Base-by-base conservation (phyloP, 1,284 basidiomycete species). In the Malassezia pachydermatis region DNA sequence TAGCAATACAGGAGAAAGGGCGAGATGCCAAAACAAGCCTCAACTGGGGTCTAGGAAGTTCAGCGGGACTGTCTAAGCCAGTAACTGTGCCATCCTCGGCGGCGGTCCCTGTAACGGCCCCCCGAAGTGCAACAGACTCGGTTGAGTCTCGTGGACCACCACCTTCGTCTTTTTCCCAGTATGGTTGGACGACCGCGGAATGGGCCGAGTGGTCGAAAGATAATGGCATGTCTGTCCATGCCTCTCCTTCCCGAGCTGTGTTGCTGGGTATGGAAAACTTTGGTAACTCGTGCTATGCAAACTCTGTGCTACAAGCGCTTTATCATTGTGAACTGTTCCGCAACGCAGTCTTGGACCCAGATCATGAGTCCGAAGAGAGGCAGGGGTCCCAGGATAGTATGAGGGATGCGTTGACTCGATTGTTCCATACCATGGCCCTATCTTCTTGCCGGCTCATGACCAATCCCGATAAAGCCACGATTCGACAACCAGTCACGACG, bases 291-390 rank as follows among this genome's bases (percentile, higher is more conserved):
- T 46, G 41, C 72, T 98, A 98, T 74, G 89, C 86, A 76, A 98
- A 96, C 75, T 96, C 92, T 14, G 87, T 98, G 23, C 79, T 98
- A 9, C 92, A 98, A 73, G 84, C 92, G 0, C 80, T 98, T 46
- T 98, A 95, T 74, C 84, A 84, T 59, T 86, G 84, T 59, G 73
- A 77, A n/a, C 84, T 85, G 0, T 86, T 88, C 67, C 78, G 85
- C 32, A 79, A 84, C 35, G 82, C 85, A 50, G 75, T 88, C 55
- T 76, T 67, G 36, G 33, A 42, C 17, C 20, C 28, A 13, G 25
- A 41, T 7, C 17, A 32, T 3, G 25, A 29, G 13, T 32, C 29
- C 2, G 10, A 13, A 13, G 14, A 13, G 2, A 24, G n/a, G 2
- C 3, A n/a, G n/a, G n/a, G n/a, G n/a, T 27, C 19, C 13, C 11